phyloP scores from a whole-genome alignment of 1,284 basidiomycete genomes.

The Somion occarium region DNA sequence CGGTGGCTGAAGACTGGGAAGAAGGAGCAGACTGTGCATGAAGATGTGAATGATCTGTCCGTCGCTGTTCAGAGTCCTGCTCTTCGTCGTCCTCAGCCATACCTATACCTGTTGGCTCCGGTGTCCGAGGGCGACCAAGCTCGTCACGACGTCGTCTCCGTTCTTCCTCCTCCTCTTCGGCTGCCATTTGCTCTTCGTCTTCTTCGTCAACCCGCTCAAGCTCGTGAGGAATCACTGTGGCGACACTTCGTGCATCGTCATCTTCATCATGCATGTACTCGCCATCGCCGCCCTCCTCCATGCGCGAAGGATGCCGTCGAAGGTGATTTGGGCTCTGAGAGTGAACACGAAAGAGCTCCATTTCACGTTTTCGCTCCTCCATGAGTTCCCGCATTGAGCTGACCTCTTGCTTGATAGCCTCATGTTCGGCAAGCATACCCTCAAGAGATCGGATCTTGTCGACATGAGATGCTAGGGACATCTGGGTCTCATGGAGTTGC shows the following conservation, averaged over 20 bases:
- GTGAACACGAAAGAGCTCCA: constrained; percentile 24
- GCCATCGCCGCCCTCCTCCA: constrained; percentile 33
- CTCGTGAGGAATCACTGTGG: constrained; percentile 60
- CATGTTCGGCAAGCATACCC: constrained; percentile 82
- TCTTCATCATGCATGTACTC: constrained; percentile 36
- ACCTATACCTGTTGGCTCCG: constrained; percentile 70
- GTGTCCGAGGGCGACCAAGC: constrained; percentile 65
- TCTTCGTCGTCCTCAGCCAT: constrained; percentile 46
- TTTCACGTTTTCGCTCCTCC: constrained; percentile 45
- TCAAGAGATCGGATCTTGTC: constrained; percentile 87
- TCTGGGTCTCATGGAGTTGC: constrained; percentile 85
- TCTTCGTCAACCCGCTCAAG: constrained; percentile 75
- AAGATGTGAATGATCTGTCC: constrained; percentile 13
- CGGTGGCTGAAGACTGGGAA: constrained; percentile 16
- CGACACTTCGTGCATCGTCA: constrained; percentile 56
- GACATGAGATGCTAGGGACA: constrained; percentile 73
- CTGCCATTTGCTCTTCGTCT: constrained; percentile 56
- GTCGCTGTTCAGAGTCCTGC: constrained; percentile 15
- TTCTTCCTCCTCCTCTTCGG: constrained; percentile 42
- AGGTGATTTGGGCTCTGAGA: constrained; percentile 15
- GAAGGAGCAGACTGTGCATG: constrained; percentile 17
- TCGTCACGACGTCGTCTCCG: constrained; percentile 50
- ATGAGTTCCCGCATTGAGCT: constrained; percentile 66
- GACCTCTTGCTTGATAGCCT: constrained; percentile 81
- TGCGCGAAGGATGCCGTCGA: constrained; percentile 20